Evolutionary conservation across 192 early-diverging fungal genomes (phyloP).

Genomic region (Coemansia sp.): DNA sequence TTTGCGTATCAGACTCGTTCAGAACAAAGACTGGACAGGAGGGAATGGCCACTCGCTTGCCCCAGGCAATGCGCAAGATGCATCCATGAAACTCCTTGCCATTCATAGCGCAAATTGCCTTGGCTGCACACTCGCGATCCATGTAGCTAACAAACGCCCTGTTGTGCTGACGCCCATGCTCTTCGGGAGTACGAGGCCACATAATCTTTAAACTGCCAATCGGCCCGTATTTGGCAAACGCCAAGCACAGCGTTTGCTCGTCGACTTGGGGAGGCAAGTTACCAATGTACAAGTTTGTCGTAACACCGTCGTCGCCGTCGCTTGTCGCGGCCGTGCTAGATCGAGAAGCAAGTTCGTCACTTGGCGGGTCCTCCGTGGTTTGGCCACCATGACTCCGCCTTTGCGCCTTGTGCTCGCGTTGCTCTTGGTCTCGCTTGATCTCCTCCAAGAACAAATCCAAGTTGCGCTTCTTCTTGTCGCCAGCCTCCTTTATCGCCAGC

Average conservation of each 20-base stretch:
- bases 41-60: slow-evolving; percentile 78
- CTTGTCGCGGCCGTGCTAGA: slow-evolving; percentile 14
- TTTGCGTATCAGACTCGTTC: not conserved
- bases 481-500: not conserved
- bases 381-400: slow-evolving; percentile 17
- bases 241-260: slow-evolving; percentile 71
- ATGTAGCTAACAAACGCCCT: slow-evolving; percentile 92
- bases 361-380: slow-evolving; percentile 10
- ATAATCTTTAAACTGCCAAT: slow-evolving; percentile 93
- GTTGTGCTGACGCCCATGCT: slow-evolving; percentile 75
- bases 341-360: slow-evolving; percentile 4
- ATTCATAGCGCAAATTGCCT: slow-evolving; percentile 74
- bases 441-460: slow-evolving; percentile 85
- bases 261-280: slow-evolving; percentile 75
- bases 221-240: slow-evolving; percentile 80
- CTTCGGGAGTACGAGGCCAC: slow-evolving; percentile 90
- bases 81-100: slow-evolving; percentile 56
- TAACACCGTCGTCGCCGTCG: slow-evolving; percentile 66
- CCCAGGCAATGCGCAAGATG: slow-evolving; percentile 71
- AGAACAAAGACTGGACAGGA: slow-evolving; percentile 66
- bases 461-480: slow-evolving; percentile 69
- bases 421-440: slow-evolving; percentile 76
- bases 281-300: slow-evolving; percentile 85
- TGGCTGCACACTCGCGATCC: slow-evolving; percentile 68
- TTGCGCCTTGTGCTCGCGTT: slow-evolving; percentile 52